Base-by-base conservation (phyloP, 768 basidiomycete species). In the Phylloporus rhodoxanthus region DNA sequence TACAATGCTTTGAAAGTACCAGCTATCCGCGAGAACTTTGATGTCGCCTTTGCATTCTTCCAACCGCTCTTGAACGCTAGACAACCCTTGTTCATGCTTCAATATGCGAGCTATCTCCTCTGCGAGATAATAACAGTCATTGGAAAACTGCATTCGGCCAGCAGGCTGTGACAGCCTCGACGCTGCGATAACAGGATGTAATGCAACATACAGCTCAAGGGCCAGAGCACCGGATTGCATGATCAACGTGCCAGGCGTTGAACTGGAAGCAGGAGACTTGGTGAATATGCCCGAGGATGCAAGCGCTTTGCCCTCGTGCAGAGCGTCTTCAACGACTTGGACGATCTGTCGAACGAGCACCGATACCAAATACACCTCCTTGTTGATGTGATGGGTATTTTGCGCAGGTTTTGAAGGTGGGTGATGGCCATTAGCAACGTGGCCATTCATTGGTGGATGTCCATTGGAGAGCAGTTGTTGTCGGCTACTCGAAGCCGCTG, bases 151-250 rank as follows among this genome's bases (percentile, higher is more conserved):
- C 77, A 95, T 83, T 1, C 77, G 72, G 23, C 73, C 67, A 17
- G 79, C 79, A 9, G 83, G 70, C 0, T 75, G 70, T 32, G 73
- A 65, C 26, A 87, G 65, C 39, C 73, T 69, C 32, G 70, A 57
- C 1, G 71, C 65, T 51, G 80, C 81, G 29, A 74, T 74, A 32
- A 87, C 74, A 11, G 90, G 90, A 62, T 87, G 82, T 21, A 96
- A 64, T 1, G 89, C 88, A 38, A 86, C 78, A 68, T 83, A 87
- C 8, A 96, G 70, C 47, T 94, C 91, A 47, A 95, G 72, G 2
- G 83, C 73, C 15, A 84, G 76, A 2, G 80, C 71, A 15, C 84
- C 77, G 1, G 84, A 75, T 54, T 84, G 78, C 38, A 78, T 60
- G 21, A 93, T 72, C 19, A 83, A 68, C 2, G 68, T 70, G 9